These are phyloP conservation scores for Cladosporium sp. DNA, from an alignment of 2,329 filamentous ascomycete genomes.

Conservation along the genomic window DNA sequence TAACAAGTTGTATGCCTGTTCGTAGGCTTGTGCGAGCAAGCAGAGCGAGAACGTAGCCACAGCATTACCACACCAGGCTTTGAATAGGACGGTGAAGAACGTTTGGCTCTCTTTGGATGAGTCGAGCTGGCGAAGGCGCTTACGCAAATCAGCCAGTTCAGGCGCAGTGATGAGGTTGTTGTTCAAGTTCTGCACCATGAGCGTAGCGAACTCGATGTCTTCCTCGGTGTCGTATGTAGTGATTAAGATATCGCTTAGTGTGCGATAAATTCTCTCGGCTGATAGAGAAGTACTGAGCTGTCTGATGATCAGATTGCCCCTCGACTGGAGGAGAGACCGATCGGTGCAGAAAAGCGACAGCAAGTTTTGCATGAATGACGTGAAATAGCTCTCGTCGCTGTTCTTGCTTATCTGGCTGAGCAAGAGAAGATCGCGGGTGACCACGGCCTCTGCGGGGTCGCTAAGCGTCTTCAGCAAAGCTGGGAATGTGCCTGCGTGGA, in stretches of 20 bases:
- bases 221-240: conserved; percentile 32
- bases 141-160: conserved; percentile 85
- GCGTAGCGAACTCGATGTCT: conserved; percentile 96
- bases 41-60: conserved; percentile 97
- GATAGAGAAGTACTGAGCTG: conserved; percentile 92
- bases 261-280: conserved; percentile 92
- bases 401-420: conserved; percentile 95
- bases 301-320: conserved; percentile 94
- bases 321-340: conserved; percentile 81
- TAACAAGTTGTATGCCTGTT: conserved; percentile 93
- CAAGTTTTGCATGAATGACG: conserved; percentile 96
- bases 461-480: conserved; percentile 94
- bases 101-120: conserved; percentile 89
- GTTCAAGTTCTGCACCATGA: conserved; percentile 99
- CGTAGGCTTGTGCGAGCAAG: conserved; percentile 92
- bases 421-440: conserved; percentile 89
- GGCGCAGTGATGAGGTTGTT: conserved; percentile 98
- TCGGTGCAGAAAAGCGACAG: conserved; percentile 95
- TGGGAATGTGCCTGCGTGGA: conserved; percentile 96
- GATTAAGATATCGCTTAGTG: conserved; percentile 77
- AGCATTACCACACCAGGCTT: conserved; percentile 97
- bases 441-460: conserved; percentile 91
- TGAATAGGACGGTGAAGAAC: conserved; percentile 91
- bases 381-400: conserved; percentile 96
- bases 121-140: conserved; percentile 85